Base-by-base conservation (phyloP, 192 early-diverging fungal species). In the Backusella tarrabulga region DNA sequence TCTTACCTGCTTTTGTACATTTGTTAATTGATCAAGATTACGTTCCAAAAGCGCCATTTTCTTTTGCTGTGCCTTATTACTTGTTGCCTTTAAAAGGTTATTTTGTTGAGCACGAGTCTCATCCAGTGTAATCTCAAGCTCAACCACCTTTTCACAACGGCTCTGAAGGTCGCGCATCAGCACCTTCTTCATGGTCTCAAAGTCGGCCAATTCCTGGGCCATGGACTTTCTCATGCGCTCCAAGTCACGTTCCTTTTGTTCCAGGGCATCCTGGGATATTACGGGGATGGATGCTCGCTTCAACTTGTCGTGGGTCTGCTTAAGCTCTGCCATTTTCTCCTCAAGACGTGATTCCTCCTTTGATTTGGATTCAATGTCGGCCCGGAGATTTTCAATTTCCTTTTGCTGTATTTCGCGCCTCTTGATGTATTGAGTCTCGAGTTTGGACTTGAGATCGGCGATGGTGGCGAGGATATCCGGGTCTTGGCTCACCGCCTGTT, bases 111-210 rank as follows among this genome's bases (percentile, higher is more conserved):
- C 94, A 19, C 96, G 92, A 8, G 92, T 91, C 76, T 99, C 98
- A 80, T 99, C 98, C 69, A 99, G 86, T 6, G 93, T 91, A 77
- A 99, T 94, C 84, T 98, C 98, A 29, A 98, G 88, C 87, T 99
- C 96, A 23, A 99, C 96, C 70, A 97, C 94, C 91, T 96, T 95
- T 83, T 99, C 97, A 86, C 96, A 98, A 34, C 97, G 93, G 85
- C 95, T 93, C 85, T 98, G 95, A 60, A 99, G 91, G 80, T 98
- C 97, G 46, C 94, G 93, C 96, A 98, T 97, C 75, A 99, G 86
- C 40, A 94, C 95, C 90, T 98, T 97, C 87, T 97, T 97, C 96
- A 97, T 97, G 72, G 92, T 91, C 75, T 99, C 98, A 85, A 97
- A 98, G 72, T 99, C 97, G 21, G 91, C 84, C 60, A 98, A 88